These are phyloP conservation scores for Oropetium thomaeum DNA, from an alignment of 176 grass and related monocot species.

Conservation along the genomic window DNA sequence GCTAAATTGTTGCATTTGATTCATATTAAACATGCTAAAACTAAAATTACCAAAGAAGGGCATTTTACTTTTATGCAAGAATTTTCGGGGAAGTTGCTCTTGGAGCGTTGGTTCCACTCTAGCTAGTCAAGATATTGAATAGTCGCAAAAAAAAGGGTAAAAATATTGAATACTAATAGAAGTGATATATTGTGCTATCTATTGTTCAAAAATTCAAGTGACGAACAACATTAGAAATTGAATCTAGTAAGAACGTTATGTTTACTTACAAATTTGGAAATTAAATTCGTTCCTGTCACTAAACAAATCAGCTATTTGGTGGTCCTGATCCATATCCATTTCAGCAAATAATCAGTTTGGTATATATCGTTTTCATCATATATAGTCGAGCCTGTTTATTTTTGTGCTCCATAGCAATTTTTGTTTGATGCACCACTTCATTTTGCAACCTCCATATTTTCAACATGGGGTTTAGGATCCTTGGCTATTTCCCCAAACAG, in stretches of 20 bases:
- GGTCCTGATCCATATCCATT: neutral
- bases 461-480: neutral
- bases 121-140: neutral
- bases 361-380: neutral
- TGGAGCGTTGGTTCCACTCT: neutral
- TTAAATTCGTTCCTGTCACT: neutral
- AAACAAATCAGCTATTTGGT: neutral
- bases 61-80: neutral
- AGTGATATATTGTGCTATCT: neutral
- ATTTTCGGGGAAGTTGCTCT: neutral
- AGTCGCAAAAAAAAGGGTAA: too few relatives aligned
- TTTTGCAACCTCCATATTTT: neutral
- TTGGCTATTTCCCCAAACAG: neutral
- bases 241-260: neutral
- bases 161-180: neutral
- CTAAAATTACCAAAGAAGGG: neutral
- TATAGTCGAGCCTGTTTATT: neutral
- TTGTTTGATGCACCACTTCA: neutral
- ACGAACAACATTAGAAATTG: neutral
- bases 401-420: neutral
- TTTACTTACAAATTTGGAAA: neutral
- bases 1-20: neutral
- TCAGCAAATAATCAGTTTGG: neutral
- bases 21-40: neutral
- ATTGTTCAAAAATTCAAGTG: neutral